Evolutionary conservation across 176 grass and related monocot genomes (phyloP), one percentile per base, ranked within the genome.

Genomic region (Raddia distichophylla): DNA sequence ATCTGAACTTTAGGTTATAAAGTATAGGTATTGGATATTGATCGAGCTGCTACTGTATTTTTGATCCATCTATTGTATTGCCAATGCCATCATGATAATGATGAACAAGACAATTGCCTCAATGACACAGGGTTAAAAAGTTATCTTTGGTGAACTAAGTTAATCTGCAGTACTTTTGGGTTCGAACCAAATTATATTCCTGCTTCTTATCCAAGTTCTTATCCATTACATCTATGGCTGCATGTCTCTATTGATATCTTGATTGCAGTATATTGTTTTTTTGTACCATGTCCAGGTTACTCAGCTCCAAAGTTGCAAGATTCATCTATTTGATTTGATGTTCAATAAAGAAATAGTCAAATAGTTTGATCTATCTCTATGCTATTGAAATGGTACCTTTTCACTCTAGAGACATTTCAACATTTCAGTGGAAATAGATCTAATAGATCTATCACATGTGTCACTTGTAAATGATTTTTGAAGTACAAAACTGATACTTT

Each of bases 61-160:
- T 82, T 55, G 85, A 75, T 86, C 53, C 69, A 70, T 76, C 54
- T 76, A 71, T 69, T 75, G 62, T 69, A 86, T 86, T 81, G 77
- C 64, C 9, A 56, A 74, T 74, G 71, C 71, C 51, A 56, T 55
- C 51, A 87, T 82, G 44, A 62, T 71, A 75, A 76, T 47, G 54
- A 64, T 65, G 46, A 78, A 81, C 18, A 76, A 69, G 63, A 69
- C 62, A 76, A 69, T 61, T 76, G 46, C 40, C 33, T 63, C 71
- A 69, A 18, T 13, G 44, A 11, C 61, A 59, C 22, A 87, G 1
- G 19, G 15, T 81, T 70, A 61, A 70, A 84, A 76, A 6, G 18
- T 61, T 59, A 42, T 20, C 62, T 75, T 69, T 75, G 4, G 9
- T 27, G 67, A 6, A 6, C 43, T 43, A 33, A 12, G 42, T 60